These are phyloP conservation scores for Penicillium robsamsonii DNA, from an alignment of 495 filamentous ascomycete genomes.

Conservation along the genomic window DNA sequence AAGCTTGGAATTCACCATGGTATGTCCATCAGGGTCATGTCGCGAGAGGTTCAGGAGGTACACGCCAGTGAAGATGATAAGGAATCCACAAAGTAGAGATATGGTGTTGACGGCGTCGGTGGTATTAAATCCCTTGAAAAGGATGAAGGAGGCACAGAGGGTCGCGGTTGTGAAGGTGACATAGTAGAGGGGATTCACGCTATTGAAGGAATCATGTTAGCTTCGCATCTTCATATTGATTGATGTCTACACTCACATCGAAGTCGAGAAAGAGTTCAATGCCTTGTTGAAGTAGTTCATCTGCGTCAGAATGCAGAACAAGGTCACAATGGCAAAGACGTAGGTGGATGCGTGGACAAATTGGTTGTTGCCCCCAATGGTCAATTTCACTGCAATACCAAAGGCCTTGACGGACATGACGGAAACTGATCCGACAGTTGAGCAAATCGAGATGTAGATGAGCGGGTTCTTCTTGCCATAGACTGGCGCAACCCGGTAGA, in stretches of 20 bases:
- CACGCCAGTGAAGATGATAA: conserved; percentile 94
- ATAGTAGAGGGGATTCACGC: conserved; percentile 97
- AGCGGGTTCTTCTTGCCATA: conserved; percentile 94
- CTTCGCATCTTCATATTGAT: background rate
- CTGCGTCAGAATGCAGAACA: conserved; percentile 92
- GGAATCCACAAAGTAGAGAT: conserved; percentile 88
- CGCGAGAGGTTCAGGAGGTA: conserved; percentile 96
- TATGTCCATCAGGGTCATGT: conserved; percentile 78
- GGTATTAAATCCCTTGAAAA: conserved; percentile 97
- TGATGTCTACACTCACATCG: conserved; percentile 64
- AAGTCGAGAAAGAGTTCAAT: conserved; percentile 92
- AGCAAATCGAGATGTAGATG: conserved; percentile 95
- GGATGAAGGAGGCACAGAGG: conserved; percentile 91
- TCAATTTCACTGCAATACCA: conserved; percentile 93
- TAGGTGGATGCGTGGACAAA: conserved; percentile 92
- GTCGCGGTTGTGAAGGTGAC: conserved; percentile 99
- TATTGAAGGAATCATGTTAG: conserved; percentile 44
- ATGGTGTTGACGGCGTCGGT: conserved; percentile 90
- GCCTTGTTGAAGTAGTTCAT: conserved; percentile 99
- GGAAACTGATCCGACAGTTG: conserved; percentile 90
- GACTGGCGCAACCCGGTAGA: conserved; percentile 84
- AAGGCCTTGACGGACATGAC: conserved; percentile 99
- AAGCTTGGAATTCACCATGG: conserved; percentile 59
- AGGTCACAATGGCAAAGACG: conserved; percentile 89
- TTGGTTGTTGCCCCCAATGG: conserved; percentile 87